A percentile compares a stretch with the other conserved stretches of the same genome.
Conservation (phyloP, 176 grass and related monocot species). For the Miscanthus lutarioriparius region DNA sequence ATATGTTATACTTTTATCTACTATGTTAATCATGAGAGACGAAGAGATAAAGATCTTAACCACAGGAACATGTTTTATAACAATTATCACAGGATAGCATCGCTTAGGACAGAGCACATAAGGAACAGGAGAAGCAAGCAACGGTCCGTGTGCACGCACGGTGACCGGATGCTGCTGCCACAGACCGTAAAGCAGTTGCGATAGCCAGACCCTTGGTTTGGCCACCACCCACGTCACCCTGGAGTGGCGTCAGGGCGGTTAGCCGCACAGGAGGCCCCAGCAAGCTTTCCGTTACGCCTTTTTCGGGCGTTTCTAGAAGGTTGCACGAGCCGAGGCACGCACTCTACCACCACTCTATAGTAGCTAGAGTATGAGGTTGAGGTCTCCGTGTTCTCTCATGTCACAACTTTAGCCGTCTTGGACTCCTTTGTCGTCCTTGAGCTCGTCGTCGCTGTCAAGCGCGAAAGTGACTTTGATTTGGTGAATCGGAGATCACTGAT, state of each 20-base stretch:
- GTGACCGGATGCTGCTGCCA: background rate
- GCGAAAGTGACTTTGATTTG: conserved; percentile 8
- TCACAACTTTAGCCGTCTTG: background rate
- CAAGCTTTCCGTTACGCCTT: conserved; percentile 27
- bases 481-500: conserved; percentile 27
- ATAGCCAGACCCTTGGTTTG: background rate
- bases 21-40: too few relatives aligned
- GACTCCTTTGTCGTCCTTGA: background rate
- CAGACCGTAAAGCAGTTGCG: background rate
- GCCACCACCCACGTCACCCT: background rate
- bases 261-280: background rate
- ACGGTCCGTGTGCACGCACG: background rate
- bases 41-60: too few relatives aligned
- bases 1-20: too few relatives aligned
- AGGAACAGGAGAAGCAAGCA: background rate
- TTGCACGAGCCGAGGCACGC: background rate
- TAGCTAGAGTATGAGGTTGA: background rate
- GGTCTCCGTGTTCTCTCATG: background rate
- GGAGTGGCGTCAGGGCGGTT: background rate
- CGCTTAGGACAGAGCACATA: background rate
- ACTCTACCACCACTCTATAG: background rate
- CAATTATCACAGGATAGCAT: too few relatives aligned
- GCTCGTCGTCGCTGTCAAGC: conserved; percentile 21
- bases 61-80: too few relatives aligned
- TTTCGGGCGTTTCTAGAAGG: conserved; percentile 38